Evolutionary conservation across 495 filamentous ascomycete species (phyloP), one percentile per base, ranked within the genome.

Genomic region (Hypoxylon rickii): DNA sequence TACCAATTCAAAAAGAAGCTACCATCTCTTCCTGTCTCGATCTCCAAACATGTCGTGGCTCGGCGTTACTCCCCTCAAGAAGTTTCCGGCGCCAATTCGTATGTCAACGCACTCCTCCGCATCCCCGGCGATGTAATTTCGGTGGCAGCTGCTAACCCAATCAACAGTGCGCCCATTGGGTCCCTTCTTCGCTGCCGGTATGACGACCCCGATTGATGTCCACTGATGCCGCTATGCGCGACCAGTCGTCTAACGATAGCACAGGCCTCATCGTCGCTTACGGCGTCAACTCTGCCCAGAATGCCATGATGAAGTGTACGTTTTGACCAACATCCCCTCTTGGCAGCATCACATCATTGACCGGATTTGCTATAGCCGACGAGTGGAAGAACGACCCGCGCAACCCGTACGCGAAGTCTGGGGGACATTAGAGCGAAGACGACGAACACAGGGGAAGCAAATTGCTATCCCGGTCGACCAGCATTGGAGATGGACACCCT

Each of bases 381-480:
- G 89, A 97, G 72, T 96, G 81, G 85, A 92, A 89, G 85, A 93
- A 94, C 80, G 93, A 97, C 78, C 92, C 93, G 58, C 83, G 93
- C 70, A 96, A 96, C 83, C 89, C 87, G 64, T 78, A 83, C 69
- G 73, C 76, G 32, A 87, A 87, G 81, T 62, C 67, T 19, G 58
- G 59, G 34, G 79, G 81, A 66, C 63, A 72, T 38, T 67, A 68
- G 40, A 70, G 74, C 65, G 74, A 72, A 61, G 42, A 55, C 48
- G 21, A 18, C 21, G 6, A 19, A 46, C 19, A 39, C 29, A 12
- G 17, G 24, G 21, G 22, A 57, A 36, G 13, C 3, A 19, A 38
- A 18, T 31, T n/a, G 53, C 22, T 49, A 62, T 44, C 36, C 34
- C 33, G 32, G 38, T 7, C 33, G 44, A 61, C 38, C 36, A 58